Conservation (phyloP, 805 yeast genomes). For the Wickerhamomyces strasburgensis region DNA sequence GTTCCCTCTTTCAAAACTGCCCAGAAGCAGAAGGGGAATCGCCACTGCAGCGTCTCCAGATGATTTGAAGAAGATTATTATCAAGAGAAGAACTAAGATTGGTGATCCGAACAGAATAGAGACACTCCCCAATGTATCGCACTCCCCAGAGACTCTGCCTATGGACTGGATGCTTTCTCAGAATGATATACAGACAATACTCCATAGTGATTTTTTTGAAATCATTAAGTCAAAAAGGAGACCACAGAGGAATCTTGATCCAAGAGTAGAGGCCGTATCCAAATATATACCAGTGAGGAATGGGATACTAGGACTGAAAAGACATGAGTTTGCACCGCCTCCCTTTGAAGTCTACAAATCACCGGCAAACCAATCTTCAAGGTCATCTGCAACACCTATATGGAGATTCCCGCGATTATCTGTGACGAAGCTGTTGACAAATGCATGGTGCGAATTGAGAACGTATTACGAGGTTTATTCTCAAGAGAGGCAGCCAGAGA, state of each 20-base stretch:
- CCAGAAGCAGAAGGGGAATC: too few relatives aligned
- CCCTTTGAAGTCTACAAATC: conserved; percentile 19
- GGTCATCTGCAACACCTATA: conserved; percentile 1
- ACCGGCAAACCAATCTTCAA: not conserved
- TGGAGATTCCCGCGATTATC: conserved; percentile 36
- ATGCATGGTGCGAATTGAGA: conserved; percentile 66
- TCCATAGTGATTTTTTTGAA: not conserved
- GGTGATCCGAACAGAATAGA: too few relatives aligned
- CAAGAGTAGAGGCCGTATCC: conserved; percentile 1
- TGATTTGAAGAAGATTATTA: too few relatives aligned
- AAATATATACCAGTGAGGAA: conserved; percentile 8
- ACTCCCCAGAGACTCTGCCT: too few relatives aligned
- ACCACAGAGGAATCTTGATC: not conserved
- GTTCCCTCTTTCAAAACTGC: too few relatives aligned
- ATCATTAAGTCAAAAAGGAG: not conserved
- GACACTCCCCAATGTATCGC: too few relatives aligned
- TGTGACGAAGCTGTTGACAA: conserved; percentile 55
- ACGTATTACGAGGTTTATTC: conserved; percentile 49
- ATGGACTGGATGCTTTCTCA: not conserved
- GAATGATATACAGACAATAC: conserved; percentile 5
- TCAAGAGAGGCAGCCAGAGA: conserved; percentile 31
- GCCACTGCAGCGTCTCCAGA: too few relatives aligned
- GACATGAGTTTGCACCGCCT: conserved; percentile 7
- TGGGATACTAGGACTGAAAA: conserved; percentile 3
- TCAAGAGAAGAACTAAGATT: too few relatives aligned